phyloP scores from a whole-genome alignment of 2,329 filamentous ascomycete species.

The Hymenoscyphus infarciens region DNA sequence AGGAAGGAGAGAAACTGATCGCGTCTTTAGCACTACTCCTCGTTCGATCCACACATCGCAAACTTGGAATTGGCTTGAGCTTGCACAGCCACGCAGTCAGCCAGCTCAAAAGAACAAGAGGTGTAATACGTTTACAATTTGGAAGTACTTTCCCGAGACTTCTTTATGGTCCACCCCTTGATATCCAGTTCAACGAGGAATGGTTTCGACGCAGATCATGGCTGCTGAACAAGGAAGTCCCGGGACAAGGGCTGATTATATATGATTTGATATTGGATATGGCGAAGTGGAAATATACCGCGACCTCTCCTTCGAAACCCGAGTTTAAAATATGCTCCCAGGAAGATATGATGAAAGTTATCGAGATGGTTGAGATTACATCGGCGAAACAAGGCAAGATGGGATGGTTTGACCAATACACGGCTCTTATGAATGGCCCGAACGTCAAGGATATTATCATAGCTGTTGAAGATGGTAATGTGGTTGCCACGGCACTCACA shows the following conservation, averaged over 20 bases:
- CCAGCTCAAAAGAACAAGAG: slow-evolving; percentile 48
- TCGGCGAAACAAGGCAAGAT: slow-evolving; percentile 46
- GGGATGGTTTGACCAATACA: slow-evolving; percentile 60
- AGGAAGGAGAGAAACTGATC: slow-evolving; percentile 48
- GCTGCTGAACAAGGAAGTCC: slow-evolving; percentile 43
- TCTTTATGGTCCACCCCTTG: slow-evolving; percentile 50
- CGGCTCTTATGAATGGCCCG: slow-evolving; percentile 45
- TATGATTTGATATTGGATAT: slow-evolving; percentile 54
- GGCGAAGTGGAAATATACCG: slow-evolving; percentile 42
- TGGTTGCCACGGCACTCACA: slow-evolving; percentile 53
- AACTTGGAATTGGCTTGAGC: slow-evolving; percentile 49
- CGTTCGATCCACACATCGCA: slow-evolving; percentile 46
- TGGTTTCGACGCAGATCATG: slow-evolving; percentile 56
- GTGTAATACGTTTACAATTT: slow-evolving; percentile 52
- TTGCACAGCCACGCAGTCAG: slow-evolving; percentile 50
- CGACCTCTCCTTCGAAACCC: slow-evolving; percentile 42
- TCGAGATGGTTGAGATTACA: slow-evolving; percentile 49
- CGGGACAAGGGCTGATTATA: slow-evolving; percentile 48
- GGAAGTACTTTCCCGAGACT: slow-evolving; percentile 58
- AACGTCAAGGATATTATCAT: slow-evolving; percentile 52
- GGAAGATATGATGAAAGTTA: slow-evolving; percentile 44
- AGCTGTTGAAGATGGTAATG: slow-evolving; percentile 45
- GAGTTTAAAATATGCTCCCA: slow-evolving; percentile 31
- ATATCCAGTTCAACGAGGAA: slow-evolving; percentile 37
- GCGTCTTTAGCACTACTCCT: slow-evolving; percentile 54